Percentiles rank a stretch among this genome's conserved stretches.
phyloP scores from a whole-genome alignment of 2,329 filamentous ascomycete species.

The Lachnellula occidentalis region DNA sequence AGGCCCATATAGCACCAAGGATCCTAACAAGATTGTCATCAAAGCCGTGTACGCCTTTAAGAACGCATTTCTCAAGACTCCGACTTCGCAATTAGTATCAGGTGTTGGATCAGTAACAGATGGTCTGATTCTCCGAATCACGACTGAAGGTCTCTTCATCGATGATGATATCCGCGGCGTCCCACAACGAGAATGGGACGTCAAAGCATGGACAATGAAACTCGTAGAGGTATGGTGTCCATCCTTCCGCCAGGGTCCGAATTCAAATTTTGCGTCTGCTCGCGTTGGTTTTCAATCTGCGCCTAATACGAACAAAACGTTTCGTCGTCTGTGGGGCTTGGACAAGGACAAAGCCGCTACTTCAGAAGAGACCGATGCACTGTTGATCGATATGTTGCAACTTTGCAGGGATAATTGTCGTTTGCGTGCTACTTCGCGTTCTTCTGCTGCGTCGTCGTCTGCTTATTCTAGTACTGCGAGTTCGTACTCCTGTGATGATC shows the following conservation, averaged over 20 bases:
- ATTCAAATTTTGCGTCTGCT: conserved; percentile 34
- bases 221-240: conserved; percentile 82
- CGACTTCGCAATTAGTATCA: conserved; percentile 82
- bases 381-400: conserved; percentile 55
- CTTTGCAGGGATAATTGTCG: conserved; percentile 61
- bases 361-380: conserved; percentile 62
- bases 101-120: conserved; percentile 84
- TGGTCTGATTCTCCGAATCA: conserved; percentile 85
- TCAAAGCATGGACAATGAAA: conserved; percentile 97
- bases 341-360: conserved; percentile 36
- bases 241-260: conserved; percentile 44
- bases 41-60: conserved; percentile 90
- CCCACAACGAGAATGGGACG: conserved; percentile 95
- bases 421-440: conserved; percentile 39
- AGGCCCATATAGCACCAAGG: conserved; percentile 76
- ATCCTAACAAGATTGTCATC: conserved; percentile 95
- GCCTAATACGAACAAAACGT: conserved; percentile 22
- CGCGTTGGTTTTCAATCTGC: conserved; percentile 32
- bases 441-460: conserved; percentile 37
- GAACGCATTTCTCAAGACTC: conserved; percentile 81
- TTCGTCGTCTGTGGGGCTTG: conserved; percentile 35
- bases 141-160: conserved; percentile 91
- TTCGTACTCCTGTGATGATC: conserved; percentile 23
- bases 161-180: conserved; percentile 91
- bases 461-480: conserved; percentile 34